phyloP scores from a whole-genome alignment of 129 eudicot genomes.

The Flaveria trinervia region DNA sequence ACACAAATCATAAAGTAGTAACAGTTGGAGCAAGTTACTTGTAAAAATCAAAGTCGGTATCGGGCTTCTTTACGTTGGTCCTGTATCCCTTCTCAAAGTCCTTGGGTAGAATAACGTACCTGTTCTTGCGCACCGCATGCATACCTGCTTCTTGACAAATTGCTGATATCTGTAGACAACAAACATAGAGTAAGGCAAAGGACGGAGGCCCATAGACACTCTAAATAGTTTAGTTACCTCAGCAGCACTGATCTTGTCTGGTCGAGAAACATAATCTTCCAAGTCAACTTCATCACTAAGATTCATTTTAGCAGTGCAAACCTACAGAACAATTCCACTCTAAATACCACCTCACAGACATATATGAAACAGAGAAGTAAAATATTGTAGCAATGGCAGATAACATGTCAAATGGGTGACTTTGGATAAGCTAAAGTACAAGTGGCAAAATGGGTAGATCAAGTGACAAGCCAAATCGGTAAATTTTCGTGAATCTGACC shows the following conservation, averaged over 20 bases:
- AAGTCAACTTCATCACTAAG: slow-evolving; percentile 75
- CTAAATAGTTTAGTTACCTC: slow-evolving; percentile 45
- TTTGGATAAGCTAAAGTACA: background rate
- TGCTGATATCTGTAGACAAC: slow-evolving; percentile 48
- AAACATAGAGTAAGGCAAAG: background rate
- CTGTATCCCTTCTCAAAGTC: slow-evolving; percentile 60
- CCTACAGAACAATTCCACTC: slow-evolving; percentile 35
- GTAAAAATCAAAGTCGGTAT: slow-evolving; percentile 59
- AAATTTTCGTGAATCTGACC: background rate
- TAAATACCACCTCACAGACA: background rate
- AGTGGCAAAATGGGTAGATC: background rate
- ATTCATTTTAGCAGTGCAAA: slow-evolving; percentile 79
- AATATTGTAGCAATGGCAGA: no score
- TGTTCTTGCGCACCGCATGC: slow-evolving; percentile 42
- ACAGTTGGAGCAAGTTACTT: slow-evolving; percentile 24
- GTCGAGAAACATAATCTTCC: slow-evolving; percentile 79
- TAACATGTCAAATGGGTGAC: background rate
- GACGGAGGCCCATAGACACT: background rate
- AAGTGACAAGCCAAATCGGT: no score
- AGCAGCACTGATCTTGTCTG: slow-evolving; percentile 83
- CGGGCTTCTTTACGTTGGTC: slow-evolving; percentile 40
- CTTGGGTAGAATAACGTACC: slow-evolving; percentile 55
- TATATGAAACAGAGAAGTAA: no score
- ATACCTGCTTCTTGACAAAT: slow-evolving; percentile 64
- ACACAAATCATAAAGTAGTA: background rate